Evolutionary conservation across 176 grass and related monocot genomes (phyloP).

Genomic region (Ampelocalamus luodianensis): DNA sequence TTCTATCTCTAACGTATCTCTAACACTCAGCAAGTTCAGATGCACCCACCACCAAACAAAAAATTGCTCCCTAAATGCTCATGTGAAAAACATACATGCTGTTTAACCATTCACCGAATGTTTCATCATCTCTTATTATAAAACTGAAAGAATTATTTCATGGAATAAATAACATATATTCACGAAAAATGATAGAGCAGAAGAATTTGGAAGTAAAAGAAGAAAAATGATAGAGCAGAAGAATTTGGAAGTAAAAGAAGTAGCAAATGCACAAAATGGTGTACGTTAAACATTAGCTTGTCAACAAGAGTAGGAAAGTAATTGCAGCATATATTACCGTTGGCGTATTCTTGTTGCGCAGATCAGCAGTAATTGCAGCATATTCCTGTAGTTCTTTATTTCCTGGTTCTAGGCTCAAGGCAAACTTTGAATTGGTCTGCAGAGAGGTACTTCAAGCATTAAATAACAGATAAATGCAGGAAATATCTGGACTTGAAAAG

Average conservation of each 20-base stretch:
- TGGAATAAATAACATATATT: neutral
- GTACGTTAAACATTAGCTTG: slow-evolving; percentile 22
- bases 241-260: slow-evolving; percentile 35
- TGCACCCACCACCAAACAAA: neutral
- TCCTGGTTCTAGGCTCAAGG: slow-evolving; percentile 86
- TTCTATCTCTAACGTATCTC: no score
- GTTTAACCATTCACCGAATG: neutral
- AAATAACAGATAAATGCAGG: slow-evolving; percentile 30
- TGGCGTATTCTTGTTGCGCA: slow-evolving; percentile 79
- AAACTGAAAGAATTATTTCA: slow-evolving; percentile 1
- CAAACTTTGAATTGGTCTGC: slow-evolving; percentile 95
- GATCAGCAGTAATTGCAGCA: slow-evolving; percentile 63
- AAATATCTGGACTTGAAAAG: slow-evolving; percentile 9
- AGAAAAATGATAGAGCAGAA: slow-evolving; percentile 1
- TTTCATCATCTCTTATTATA: neutral
- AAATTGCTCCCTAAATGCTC: neutral
- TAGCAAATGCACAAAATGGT: slow-evolving; percentile 18
- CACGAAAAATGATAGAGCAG: neutral
- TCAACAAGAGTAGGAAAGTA: neutral
- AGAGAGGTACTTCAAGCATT: slow-evolving; percentile 31
- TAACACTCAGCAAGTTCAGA: neutral
- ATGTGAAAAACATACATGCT: neutral
- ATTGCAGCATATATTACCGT: slow-evolving; percentile 61
- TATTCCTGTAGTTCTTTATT: slow-evolving; percentile 92
- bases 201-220: slow-evolving; percentile 39